A percentile compares a stretch with the other conserved stretches of the same genome.
These are phyloP conservation scores for Suaeda aralocaspica DNA, from an alignment of 148 eudicot genomes.

Conservation along the genomic window DNA sequence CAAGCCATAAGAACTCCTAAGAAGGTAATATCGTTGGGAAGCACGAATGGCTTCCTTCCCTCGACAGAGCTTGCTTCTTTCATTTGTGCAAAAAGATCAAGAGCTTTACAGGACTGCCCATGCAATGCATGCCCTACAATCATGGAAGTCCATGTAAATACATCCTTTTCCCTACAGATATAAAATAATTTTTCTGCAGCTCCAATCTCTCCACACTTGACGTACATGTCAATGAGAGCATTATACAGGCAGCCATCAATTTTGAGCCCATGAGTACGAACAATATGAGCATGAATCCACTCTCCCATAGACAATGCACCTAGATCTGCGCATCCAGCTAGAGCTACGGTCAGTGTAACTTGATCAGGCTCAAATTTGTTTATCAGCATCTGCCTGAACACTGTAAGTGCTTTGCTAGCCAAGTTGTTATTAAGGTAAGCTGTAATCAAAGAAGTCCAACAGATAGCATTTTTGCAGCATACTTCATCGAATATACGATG, in stretches of 20 bases:
- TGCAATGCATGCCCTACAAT: slow-evolving; percentile 49
- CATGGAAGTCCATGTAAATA: slow-evolving; percentile 54
- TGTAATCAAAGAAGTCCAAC: slow-evolving; percentile 42
- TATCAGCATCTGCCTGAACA: slow-evolving; percentile 37
- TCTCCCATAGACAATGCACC: slow-evolving; percentile 42
- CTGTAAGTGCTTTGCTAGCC: slow-evolving; percentile 29
- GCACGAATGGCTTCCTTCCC: slow-evolving; percentile 3
- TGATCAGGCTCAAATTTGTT: slow-evolving; percentile 36
- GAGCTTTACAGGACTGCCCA: slow-evolving; percentile 38
- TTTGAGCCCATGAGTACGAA: slow-evolving; percentile 11
- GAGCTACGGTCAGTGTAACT: slow-evolving; percentile 36
- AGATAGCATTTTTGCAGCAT: slow-evolving; percentile 32
- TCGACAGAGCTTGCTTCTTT: slow-evolving; percentile 10
- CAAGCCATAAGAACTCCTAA: slow-evolving; percentile 53
- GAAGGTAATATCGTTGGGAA: slow-evolving; percentile 44
- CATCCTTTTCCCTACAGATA: slow-evolving; percentile 33
- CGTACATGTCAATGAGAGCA: slow-evolving; percentile 43
- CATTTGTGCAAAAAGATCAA: slow-evolving; percentile 38
- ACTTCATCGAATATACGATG: slow-evolving; percentile 42
- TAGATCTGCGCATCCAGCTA: slow-evolving; percentile 42
- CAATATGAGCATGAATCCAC: slow-evolving; percentile 33
- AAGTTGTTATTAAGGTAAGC: slow-evolving; percentile 32
- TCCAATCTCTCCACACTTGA: slow-evolving; percentile 39
- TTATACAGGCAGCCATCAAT: slow-evolving; percentile 30
- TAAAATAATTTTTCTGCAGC: slow-evolving; percentile 33